A percentile compares a stretch with the other conserved stretches of the same genome.
phyloP scores from a whole-genome alignment of 257 asterid species.

The Nicotiana paniculata region DNA sequence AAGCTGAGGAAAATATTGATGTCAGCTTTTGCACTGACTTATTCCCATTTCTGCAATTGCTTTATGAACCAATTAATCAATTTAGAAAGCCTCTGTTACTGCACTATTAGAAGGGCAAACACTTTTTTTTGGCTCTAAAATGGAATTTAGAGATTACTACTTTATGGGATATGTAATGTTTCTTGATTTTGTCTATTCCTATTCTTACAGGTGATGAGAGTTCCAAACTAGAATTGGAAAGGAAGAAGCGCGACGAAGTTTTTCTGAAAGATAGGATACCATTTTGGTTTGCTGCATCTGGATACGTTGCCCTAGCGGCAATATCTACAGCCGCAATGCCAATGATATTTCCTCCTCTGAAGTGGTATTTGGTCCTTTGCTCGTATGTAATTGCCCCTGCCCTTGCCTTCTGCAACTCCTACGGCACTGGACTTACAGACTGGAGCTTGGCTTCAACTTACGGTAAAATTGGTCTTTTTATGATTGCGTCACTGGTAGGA shows the following conservation, averaged over 20 bases:
- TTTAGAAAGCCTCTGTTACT: background rate
- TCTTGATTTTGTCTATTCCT: slow-evolving; percentile 1
- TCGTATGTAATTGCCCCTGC: slow-evolving; percentile 90
- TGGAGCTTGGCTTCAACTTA: slow-evolving; percentile 90
- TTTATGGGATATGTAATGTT: background rate
- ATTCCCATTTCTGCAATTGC: background rate
- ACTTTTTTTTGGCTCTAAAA: background rate
- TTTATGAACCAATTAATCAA: background rate
- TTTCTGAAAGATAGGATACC: slow-evolving; percentile 81
- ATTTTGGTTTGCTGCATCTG: slow-evolving; percentile 81
- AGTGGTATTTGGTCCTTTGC: slow-evolving; percentile 92
- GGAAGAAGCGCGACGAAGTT: slow-evolving; percentile 56
- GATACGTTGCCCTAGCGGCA: slow-evolving; percentile 82
- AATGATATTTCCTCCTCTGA: slow-evolving; percentile 75
- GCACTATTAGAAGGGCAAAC: background rate
- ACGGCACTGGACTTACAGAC: slow-evolving; percentile 91
- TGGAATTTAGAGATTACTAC: background rate
- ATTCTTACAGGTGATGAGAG: slow-evolving; percentile 35
- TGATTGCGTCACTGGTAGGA: slow-evolving; percentile 81
- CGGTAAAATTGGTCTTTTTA: slow-evolving; percentile 88
- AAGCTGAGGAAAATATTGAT: background rate
- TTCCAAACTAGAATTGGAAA: slow-evolving; percentile 46
- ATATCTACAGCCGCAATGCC: slow-evolving; percentile 76
- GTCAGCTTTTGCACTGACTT: background rate
- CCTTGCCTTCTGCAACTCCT: slow-evolving; percentile 94